Percentiles rank a stretch among this genome's conserved stretches.
Conservation (phyloP, 768 basidiomycete genomes). For the Serendipita sp. region DNA sequence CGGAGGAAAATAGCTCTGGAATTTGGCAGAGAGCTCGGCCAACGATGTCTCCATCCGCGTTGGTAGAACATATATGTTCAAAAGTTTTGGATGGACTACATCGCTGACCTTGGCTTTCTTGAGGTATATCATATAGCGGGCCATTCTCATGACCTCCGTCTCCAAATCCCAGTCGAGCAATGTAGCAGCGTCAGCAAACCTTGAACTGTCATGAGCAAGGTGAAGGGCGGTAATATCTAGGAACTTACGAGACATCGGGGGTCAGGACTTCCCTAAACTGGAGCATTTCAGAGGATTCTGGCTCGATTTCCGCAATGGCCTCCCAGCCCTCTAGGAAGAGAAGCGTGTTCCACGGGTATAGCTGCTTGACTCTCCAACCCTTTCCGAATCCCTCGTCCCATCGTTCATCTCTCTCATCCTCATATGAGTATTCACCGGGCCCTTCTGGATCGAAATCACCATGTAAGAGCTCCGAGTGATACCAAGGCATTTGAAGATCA, state of each 20-base stretch:
- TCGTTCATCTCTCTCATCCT: slow-evolving; percentile 34
- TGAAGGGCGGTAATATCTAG: background rate
- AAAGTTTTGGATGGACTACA: slow-evolving; percentile 57
- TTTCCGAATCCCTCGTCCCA: slow-evolving; percentile 57
- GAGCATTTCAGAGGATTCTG: slow-evolving; percentile 40
- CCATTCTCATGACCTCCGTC: slow-evolving; percentile 73
- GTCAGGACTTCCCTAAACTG: slow-evolving; percentile 18
- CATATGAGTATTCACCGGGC: slow-evolving; percentile 40
- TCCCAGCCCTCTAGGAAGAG: slow-evolving; percentile 50
- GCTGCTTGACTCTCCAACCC: slow-evolving; percentile 56
- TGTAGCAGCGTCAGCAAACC: slow-evolving; percentile 59
- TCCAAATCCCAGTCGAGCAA: slow-evolving; percentile 73
- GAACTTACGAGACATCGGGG: slow-evolving; percentile 58
- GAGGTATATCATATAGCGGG: slow-evolving; percentile 82
- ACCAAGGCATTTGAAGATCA: slow-evolving; percentile 75
- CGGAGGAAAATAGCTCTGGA: slow-evolving; percentile 42
- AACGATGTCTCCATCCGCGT: slow-evolving; percentile 46
- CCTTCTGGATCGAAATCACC: slow-evolving; percentile 27
- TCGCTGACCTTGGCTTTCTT: slow-evolving; percentile 82
- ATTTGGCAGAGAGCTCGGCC: slow-evolving; percentile 40
- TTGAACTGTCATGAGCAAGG: background rate
- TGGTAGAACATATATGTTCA: slow-evolving; percentile 68
- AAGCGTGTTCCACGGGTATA: slow-evolving; percentile 86
- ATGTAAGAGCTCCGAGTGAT: slow-evolving; percentile 51
- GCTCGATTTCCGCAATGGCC: slow-evolving; percentile 23